Evolutionary conservation across 768 basidiomycete genomes (phyloP).

Genomic region (Phanerochaete carnosa): DNA sequence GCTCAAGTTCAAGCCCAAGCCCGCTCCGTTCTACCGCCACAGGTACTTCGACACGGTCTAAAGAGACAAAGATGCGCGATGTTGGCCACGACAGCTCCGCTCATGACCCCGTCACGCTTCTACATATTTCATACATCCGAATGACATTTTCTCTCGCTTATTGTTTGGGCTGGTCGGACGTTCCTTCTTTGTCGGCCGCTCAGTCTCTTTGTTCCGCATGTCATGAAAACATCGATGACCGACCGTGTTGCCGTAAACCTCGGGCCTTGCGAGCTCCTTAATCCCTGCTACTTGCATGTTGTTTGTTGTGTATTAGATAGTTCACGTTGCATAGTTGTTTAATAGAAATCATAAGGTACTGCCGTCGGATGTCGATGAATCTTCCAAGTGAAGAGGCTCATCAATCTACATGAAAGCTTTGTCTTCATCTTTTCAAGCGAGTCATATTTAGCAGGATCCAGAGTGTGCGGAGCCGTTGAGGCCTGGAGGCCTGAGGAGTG

Average conservation of each 20-base stretch:
- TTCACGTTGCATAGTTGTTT: neutral
- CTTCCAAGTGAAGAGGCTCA: no score
- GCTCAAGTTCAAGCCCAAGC: neutral
- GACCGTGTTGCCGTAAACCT: neutral
- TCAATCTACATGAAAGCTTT: no score
- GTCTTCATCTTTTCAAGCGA: no score
- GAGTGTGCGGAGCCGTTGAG: no score
- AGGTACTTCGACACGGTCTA: slow-evolving; percentile 5
- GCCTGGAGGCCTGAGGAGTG: no score
- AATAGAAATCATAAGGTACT: neutral
- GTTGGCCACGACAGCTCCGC: neutral
- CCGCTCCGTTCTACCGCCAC: neutral
- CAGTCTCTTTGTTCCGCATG: neutral
- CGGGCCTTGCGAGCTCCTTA: neutral
- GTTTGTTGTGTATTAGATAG: neutral
- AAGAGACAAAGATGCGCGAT: neutral
- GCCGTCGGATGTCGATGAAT: no score
- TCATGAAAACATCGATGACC: slow-evolving; percentile 1
- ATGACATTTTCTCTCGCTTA: neutral
- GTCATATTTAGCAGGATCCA: no score
- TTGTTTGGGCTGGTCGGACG: neutral
- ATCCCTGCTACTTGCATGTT: neutral
- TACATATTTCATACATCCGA: neutral
- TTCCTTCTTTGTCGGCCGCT: neutral
- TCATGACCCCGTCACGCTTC: neutral